Evolutionary conservation across 768 basidiomycete species (phyloP).

Genomic region (Tylopilus vinaceipallidus): DNA sequence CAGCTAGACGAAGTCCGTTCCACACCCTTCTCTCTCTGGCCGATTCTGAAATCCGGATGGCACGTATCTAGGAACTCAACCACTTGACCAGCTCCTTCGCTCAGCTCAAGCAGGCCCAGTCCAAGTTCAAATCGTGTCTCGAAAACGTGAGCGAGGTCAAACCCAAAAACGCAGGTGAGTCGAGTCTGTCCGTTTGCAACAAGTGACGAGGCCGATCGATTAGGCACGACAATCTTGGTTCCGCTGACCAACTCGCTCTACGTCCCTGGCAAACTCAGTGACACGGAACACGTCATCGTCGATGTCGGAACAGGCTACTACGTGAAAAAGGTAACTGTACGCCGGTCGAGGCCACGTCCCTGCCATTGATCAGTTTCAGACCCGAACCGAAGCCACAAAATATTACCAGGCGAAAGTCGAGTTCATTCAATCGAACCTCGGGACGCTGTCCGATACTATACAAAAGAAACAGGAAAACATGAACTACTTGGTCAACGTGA

Average conservation of each 20-base stretch:
- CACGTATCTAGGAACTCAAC: slow-evolving; percentile 74
- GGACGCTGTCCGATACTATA: slow-evolving; percentile 85
- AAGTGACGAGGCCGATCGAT: background rate
- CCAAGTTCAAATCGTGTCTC: slow-evolving; percentile 86
- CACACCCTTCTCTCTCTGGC: background rate
- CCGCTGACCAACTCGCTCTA: slow-evolving; percentile 95
- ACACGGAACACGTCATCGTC: slow-evolving; percentile 84
- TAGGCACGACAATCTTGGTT: slow-evolving; percentile 87
- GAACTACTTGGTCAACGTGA: slow-evolving; percentile 65
- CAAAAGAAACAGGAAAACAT: slow-evolving; percentile 90
- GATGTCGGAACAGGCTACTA: slow-evolving; percentile 98
- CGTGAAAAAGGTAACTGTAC: slow-evolving; percentile 74
- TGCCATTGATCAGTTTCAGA: slow-evolving; percentile 44
- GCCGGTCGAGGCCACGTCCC: slow-evolving; percentile 8
- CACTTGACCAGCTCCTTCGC: slow-evolving; percentile 90
- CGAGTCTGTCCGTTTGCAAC: background rate
- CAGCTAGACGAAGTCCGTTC: slow-evolving; percentile 84
- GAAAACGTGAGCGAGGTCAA: slow-evolving; percentile 78
- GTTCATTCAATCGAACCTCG: slow-evolving; percentile 80
- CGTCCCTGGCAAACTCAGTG: slow-evolving; percentile 85
- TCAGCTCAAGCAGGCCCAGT: slow-evolving; percentile 90
- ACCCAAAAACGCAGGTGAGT: slow-evolving; percentile 59
- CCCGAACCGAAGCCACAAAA: slow-evolving; percentile 72
- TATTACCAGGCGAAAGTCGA: slow-evolving; percentile 82
- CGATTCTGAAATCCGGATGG: slow-evolving; percentile 4